Percentiles rank a stretch among this genome's conserved stretches.
Evolutionary conservation across 2,329 filamentous ascomycete species (phyloP).

Genomic region (Peltaster fructicola): DNA sequence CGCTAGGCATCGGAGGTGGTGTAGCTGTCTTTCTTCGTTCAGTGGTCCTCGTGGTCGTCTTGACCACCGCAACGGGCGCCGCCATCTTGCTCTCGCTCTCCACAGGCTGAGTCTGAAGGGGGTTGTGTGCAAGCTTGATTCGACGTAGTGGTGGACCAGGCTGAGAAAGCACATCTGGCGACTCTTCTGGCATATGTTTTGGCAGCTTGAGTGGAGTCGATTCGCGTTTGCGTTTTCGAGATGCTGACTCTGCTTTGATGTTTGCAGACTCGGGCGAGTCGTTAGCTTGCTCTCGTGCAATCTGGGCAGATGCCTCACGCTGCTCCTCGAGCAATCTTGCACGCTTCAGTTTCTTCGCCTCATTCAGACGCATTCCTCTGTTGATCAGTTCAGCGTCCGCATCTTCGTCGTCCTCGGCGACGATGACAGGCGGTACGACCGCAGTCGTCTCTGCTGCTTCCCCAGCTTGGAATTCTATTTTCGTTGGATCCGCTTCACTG

Average conservation of each 20-base stretch:
- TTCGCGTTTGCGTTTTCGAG: conserved; percentile 39
- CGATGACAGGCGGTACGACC: conserved; percentile 14
- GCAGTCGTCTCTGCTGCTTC: conserved; percentile 16
- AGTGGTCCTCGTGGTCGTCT: conserved; percentile 11
- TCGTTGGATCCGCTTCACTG: conserved; percentile 18
- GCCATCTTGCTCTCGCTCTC: conserved; percentile 19
- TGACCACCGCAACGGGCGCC: conserved; percentile 24
- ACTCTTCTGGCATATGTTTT: conserved; percentile 5
- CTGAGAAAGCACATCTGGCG: conserved; percentile 9
- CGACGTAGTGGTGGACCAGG: conserved; percentile 17
- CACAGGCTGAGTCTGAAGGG: conserved; percentile 4
- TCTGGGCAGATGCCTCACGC: conserved; percentile 16
- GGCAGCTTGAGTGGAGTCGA: conserved; percentile 18
- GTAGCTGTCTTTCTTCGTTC: conserved; percentile 11
- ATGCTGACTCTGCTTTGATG: conserved; percentile 5
- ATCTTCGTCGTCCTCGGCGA: conserved; percentile 19
- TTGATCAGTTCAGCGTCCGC: conserved; percentile 51
- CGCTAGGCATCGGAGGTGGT: conserved; percentile 7
- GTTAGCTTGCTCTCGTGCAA: conserved; percentile 16
- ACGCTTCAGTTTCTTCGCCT: conserved; percentile 56
- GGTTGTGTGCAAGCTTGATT: conserved; percentile 15
- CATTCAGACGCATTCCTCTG: conserved; percentile 60
- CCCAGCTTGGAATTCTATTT: conserved; percentile 16
- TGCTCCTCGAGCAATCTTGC: conserved; percentile 38
- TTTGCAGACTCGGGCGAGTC: conserved; percentile 5